Evolutionary conservation across 306 rosid genomes (phyloP).

Genomic region (Cicer chorassanicum): DNA sequence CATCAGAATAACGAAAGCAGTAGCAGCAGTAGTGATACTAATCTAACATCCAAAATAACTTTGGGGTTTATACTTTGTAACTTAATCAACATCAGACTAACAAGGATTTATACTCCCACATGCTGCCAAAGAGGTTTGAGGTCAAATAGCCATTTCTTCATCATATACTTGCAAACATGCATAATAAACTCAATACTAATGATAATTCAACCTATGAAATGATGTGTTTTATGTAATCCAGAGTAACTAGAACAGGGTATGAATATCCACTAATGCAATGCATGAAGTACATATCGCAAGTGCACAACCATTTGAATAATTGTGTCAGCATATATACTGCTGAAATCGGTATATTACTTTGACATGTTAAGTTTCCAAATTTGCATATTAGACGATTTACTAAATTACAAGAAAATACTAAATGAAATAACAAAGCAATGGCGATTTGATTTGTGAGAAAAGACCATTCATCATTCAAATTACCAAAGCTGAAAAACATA

Average conservation of each 20-base stretch:
- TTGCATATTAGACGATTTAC: background rate
- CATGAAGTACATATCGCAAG: background rate
- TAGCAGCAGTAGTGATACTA: conserved; percentile 13
- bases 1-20: conserved; percentile 10
- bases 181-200: background rate
- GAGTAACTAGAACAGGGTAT: conserved; percentile 21
- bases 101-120: background rate
- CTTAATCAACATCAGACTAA: conserved; percentile 8
- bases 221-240: background rate
- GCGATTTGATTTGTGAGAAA: background rate
- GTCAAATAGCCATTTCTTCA: conserved; percentile 30
- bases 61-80: background rate
- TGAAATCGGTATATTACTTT: background rate
- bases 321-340: background rate
- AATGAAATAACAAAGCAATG: background rate
- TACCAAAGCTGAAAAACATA: conserved; percentile 1
- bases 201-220: background rate
- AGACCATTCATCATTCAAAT: conserved; percentile 4
- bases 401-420: background rate
- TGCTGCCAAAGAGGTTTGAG: background rate
- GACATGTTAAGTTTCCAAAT: background rate
- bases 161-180: conserved; percentile 19
- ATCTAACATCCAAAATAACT: background rate
- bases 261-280: conserved; percentile 23
- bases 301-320: background rate